phyloP scores from a whole-genome alignment of 1,284 basidiomycete genomes.

The Leccinum variabile region DNA sequence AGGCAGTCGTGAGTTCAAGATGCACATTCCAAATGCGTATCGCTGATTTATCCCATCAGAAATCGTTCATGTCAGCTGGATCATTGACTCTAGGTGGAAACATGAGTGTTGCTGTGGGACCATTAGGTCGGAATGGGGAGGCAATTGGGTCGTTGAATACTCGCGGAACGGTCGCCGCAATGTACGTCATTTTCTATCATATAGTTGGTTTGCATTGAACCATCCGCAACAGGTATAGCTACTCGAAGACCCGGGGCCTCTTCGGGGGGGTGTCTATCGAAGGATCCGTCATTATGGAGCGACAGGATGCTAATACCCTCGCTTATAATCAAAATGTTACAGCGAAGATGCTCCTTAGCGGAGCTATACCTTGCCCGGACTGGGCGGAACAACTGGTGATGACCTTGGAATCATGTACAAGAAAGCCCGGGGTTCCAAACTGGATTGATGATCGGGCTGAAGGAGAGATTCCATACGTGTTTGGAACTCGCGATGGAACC shows the following conservation, averaged over 20 bases:
- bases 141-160: constrained; percentile 86
- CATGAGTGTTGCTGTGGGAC: constrained; percentile 89
- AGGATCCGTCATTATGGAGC: constrained; percentile 92
- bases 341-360: constrained; percentile 78
- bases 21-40: constrained; percentile 5
- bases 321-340: constrained; percentile 79
- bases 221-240: constrained; percentile 70
- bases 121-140: constrained; percentile 93
- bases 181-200: constrained; percentile 50
- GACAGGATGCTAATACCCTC: constrained; percentile 85
- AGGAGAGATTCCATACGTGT: constrained; percentile 52
- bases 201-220: constrained; percentile 9
- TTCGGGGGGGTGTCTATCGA: constrained; percentile 88
- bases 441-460: constrained; percentile 62
- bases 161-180: constrained; percentile 88
- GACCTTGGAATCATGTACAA: constrained; percentile 72
- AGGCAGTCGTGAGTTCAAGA: constrained; percentile 59
- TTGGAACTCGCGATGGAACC: constrained; percentile 42
- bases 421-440: constrained; percentile 61
- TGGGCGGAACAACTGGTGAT: constrained; percentile 77
- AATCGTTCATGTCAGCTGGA: constrained; percentile 94
- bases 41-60: constrained; percentile 41
- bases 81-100: constrained; percentile 93
- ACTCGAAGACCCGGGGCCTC: constrained; percentile 91
- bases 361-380: constrained; percentile 68